Evolutionary conservation across 2,329 filamentous ascomycete genomes (phyloP), one percentile per base, ranked within the genome.

Genomic region (Lachnellula cervina): DNA sequence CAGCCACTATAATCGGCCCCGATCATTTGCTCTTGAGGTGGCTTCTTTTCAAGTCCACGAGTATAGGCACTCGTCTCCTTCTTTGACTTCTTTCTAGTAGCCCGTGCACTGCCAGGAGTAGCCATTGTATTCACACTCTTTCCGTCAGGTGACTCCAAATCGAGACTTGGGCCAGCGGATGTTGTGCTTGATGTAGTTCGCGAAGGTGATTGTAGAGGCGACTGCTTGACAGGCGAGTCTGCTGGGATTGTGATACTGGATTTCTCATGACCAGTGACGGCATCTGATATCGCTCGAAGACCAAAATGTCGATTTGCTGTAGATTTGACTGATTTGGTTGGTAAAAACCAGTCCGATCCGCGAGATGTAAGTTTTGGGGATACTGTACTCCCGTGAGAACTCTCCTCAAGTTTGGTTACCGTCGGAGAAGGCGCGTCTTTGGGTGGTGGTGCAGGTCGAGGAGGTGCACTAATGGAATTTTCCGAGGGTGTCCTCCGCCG

Each of bases 31-130:
- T 96, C 90, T 54, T 84, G 79, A 0, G 94, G 94, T 0, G 82
- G 76, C 58, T 93, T 88, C 72, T 92, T 91, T 64, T 89, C 81
- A 42, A 97, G 75, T 0, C 94, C 94, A 32, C 89, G 87, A 17
- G 86, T 89, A 72, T 97, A 99, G 0, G 94, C 94, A 67, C 92
- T 97, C 0, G 94, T 99, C 56, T 90, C 87, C 70, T 97, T 95
- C 76, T 99, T 99, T 51, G 85, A 83, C 73, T 93, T 92, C 80
- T 86, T 80, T 66, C 79, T 71, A 62, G 73, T 76, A 65, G 74
- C 72, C 68, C 77, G 74, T 79, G 25, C 75, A 3, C 80, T 79
- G 4, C 74, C 73, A 1, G 70, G 68, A n/a, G 71, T 70, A 56
- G 77, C 77, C 34, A 73, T 73, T 17, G 59, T 52, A 5, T 72